A percentile compares a stretch with the other conserved stretches of the same genome.
These are phyloP conservation scores for Cutaneotrichosporon curvatum DNA, from an alignment of 1,284 basidiomycete species.

Conservation along the genomic window DNA sequence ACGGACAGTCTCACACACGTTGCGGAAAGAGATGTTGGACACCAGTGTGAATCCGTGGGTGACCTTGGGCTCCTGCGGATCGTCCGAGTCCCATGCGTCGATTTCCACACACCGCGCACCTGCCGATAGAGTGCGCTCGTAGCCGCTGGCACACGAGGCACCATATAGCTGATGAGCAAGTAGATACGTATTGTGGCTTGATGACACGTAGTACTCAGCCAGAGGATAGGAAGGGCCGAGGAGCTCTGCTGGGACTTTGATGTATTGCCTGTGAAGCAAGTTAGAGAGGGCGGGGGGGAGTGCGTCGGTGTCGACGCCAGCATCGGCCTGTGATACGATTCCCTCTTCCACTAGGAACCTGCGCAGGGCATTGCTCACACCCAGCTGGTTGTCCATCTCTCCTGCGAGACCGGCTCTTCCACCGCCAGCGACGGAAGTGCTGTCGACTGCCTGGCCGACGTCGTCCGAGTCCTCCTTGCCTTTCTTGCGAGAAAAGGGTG, in stretches of 20 bases:
- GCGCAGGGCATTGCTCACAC: constrained; percentile 8
- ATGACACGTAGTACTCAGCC: constrained; percentile 83
- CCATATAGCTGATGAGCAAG: constrained; percentile 50
- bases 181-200: constrained; percentile 96
- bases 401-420: constrained; percentile 2
- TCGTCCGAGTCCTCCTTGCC: constrained; percentile 9
- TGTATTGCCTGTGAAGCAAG: constrained; percentile 10
- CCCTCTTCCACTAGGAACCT: constrained; percentile 9
- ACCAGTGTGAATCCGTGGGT: constrained; percentile 19
- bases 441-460: constrained; percentile 3
- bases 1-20: constrained; percentile 16
- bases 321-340: constrained; percentile 4
- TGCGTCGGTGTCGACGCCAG: neutral
- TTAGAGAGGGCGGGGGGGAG: constrained; percentile 1
- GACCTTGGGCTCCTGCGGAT: constrained; percentile 16
- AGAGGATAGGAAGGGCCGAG: constrained; percentile 54
- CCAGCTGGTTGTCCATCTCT: neutral
- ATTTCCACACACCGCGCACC: constrained; percentile 19
- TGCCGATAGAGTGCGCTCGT: constrained; percentile 7
- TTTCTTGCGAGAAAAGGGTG: neutral
- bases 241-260: constrained; percentile 4
- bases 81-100: constrained; percentile 16
- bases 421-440: constrained; percentile 8
- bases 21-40: constrained; percentile 13
- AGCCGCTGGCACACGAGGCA: constrained; percentile 8